Base-by-base conservation (phyloP, 176 grass and related monocot species). In the Paspalum notatum region DNA sequence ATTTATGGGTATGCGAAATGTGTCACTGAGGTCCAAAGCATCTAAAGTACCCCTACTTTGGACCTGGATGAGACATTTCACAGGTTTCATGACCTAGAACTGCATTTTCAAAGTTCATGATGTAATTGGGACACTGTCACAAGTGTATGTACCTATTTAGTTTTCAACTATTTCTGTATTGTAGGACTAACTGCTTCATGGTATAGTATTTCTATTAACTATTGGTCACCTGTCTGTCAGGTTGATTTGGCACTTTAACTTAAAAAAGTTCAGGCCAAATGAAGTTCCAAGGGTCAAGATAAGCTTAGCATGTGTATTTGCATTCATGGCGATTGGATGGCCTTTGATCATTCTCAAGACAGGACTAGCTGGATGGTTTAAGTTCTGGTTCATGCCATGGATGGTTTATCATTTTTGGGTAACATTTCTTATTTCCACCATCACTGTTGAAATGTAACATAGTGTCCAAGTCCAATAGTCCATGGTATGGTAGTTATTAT, bases 401-500 rank as follows among this genome's bases (percentile, higher is more conserved):
- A 71, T 98, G 58, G 88, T 90, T 83, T 98, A 98, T 92, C 96
- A 98, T 66, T 98, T 98, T 86, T 98, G 96, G 96, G 96, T 95
- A 93, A 76, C 26, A 27, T 77, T 77, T 76, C 47, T 83, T 18
- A 45, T 84, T 71, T 59, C 77, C 50, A 37, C 10, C 45, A 62
- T 76, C 3, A 37, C 70, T 77, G 9, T 7, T 81, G 9, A 51
- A 27, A 82, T 82, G 12, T n/a, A 14, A 14, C 26, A 42, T 4
- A 74, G 43, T 52, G 61, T 88, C 2, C 60, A 78, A 72, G 17
- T 77, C 78, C 74, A 65, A 51, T 72, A 72, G 17, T 77, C 78
- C 74, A 65, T 62, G 41, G 10, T n/a, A 79, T 25, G 48, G 14
- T 70, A 49, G 48, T 24, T 70, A 15, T 24, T 70, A 22, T 27